Conservation (phyloP, 2,329 filamentous ascomycete species). For the Septoria petroselini region DNA sequence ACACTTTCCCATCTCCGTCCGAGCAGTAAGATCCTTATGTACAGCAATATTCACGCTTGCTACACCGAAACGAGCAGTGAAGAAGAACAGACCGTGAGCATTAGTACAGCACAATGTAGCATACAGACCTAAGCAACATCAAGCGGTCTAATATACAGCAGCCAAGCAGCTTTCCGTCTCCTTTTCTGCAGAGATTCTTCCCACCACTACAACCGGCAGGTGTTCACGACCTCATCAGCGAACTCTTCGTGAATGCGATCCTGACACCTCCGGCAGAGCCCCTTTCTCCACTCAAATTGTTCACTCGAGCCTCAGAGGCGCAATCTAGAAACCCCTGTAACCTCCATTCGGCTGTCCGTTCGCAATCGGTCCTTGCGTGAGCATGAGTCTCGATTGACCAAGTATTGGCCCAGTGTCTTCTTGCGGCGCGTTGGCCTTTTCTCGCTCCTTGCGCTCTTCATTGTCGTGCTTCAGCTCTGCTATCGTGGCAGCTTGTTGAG, state of each 20-base stretch:
- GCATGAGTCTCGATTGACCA: slow-evolving; percentile 83
- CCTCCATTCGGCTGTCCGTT: slow-evolving; percentile 59
- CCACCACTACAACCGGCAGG: neutral
- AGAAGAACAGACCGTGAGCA: neutral
- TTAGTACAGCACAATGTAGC: slow-evolving; percentile 7
- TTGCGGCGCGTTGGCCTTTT: slow-evolving; percentile 71
- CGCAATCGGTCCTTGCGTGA: slow-evolving; percentile 77
- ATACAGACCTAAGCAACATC: slow-evolving; percentile 12
- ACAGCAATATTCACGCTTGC: too few relatives aligned
- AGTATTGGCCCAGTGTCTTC: slow-evolving; percentile 94
- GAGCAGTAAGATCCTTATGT: too few relatives aligned
- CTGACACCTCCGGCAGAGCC: neutral
- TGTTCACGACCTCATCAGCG: neutral
- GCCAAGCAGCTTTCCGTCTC: neutral
- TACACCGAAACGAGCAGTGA: too few relatives aligned
- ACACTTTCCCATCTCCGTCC: neutral
- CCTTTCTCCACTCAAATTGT: too few relatives aligned
- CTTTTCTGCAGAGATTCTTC: slow-evolving; percentile 9
- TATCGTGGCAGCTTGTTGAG: slow-evolving; percentile 84
- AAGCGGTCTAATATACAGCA: slow-evolving; percentile 8
- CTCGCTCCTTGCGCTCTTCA: slow-evolving; percentile 76
- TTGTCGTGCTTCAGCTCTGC: slow-evolving; percentile 88
- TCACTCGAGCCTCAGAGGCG: neutral
- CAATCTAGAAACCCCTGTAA: slow-evolving; percentile 14
- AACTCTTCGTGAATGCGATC: slow-evolving; percentile 9